Evolutionary conservation across 306 rosid genomes (phyloP).

Genomic region (Castanospermum australe): DNA sequence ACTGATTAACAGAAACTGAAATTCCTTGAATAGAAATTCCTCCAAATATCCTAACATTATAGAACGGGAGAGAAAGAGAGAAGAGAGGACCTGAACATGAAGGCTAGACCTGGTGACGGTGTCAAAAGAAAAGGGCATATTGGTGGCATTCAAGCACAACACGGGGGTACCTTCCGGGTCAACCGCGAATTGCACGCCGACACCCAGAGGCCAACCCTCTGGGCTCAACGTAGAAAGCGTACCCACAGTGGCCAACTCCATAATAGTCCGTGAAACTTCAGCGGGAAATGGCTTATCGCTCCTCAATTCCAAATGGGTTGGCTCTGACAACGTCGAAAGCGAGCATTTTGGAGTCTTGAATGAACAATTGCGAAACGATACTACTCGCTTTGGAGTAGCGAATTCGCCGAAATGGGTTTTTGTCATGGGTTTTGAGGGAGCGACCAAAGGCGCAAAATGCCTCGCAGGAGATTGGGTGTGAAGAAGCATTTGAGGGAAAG

Average conservation of each 20-base stretch:
- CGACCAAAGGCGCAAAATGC: slow-evolving; percentile 35
- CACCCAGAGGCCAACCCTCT: slow-evolving; percentile 74
- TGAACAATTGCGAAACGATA: slow-evolving; percentile 23
- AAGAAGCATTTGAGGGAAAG: too few relatives aligned
- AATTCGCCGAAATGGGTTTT: slow-evolving; percentile 22
- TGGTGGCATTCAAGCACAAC: slow-evolving; percentile 49
- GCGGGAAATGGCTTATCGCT: slow-evolving; percentile 66
- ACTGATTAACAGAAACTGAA: slow-evolving; percentile 44
- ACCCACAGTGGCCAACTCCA: slow-evolving; percentile 75
- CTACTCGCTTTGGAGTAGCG: background rate
- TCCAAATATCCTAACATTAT: background rate
- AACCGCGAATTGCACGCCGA: slow-evolving; percentile 77
- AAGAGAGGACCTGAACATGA: slow-evolving; percentile 68
- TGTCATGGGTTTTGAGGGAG: slow-evolving; percentile 19
- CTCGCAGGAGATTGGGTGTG: slow-evolving; percentile 44
- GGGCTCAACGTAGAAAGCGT: slow-evolving; percentile 62
- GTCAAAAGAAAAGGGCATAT: slow-evolving; percentile 32
- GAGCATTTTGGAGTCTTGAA: slow-evolving; percentile 49
- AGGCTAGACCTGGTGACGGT: slow-evolving; percentile 66
- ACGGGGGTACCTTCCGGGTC: slow-evolving; percentile 76
- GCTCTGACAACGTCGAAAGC: slow-evolving; percentile 47
- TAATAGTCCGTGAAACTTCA: slow-evolving; percentile 82
- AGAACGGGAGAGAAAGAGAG: background rate
- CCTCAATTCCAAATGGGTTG: slow-evolving; percentile 47
- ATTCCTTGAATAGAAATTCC: background rate